These are phyloP conservation scores for Selaginella tamariscina DNA, from an alignment of 75 land plant genomes.

Conservation along the genomic window DNA sequence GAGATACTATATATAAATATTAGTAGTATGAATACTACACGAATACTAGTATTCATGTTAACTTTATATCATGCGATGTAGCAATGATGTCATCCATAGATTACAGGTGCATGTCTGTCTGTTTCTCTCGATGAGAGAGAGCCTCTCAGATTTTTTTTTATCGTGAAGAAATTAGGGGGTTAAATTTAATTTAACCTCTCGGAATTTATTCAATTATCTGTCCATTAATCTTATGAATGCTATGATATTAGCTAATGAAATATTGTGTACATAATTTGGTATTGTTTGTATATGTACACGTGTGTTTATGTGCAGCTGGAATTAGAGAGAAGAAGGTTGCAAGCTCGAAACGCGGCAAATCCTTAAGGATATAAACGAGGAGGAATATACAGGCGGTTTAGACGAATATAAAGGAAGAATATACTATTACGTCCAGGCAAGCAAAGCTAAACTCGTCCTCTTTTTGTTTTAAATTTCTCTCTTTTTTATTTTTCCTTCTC, in stretches of 20 bases:
- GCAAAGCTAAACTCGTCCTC: too few species aligned
- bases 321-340: conserved; percentile 68
- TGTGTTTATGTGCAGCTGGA: conserved; percentile 42
- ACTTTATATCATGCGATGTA: neutral
- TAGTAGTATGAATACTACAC: neutral
- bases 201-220: neutral
- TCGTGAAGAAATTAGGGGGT: neutral
- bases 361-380: too few species aligned
- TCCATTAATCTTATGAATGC: neutral
- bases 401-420: too few species aligned
- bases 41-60: neutral
- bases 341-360: too few species aligned
- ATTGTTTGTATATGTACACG: neutral
- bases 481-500: too few species aligned
- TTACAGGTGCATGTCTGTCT: too few species aligned
- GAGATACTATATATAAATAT: neutral
- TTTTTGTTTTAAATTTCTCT: too few species aligned
- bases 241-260: neutral
- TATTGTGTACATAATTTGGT: neutral
- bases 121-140: too few species aligned
- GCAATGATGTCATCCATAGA: conserved; percentile 1
- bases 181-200: neutral
- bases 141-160: too few species aligned
- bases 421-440: too few species aligned
- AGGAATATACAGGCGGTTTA: too few species aligned